Base-by-base conservation (phyloP, 345 rosid species). In the Gossypium turneri region DNA sequence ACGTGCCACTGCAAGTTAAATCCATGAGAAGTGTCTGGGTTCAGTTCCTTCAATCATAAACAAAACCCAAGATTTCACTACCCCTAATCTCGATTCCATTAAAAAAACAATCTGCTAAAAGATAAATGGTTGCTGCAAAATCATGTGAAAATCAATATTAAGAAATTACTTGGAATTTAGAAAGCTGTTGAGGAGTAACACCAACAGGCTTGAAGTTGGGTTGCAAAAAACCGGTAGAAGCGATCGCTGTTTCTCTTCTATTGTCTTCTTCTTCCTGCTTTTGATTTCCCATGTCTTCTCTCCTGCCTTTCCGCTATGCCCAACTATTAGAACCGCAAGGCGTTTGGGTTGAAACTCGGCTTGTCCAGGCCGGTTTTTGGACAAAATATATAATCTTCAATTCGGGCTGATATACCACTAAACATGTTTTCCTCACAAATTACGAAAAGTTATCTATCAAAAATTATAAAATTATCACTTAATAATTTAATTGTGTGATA, bases 91-190 rank as follows among this genome's bases (percentile, higher is more conserved):
- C 16, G 15, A 63, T 29, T 44, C 45, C 13, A 50, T 20, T 34
- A 34, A 15, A 7, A 17, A 34, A 62, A 1, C 3, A 13, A 50
- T 62, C 22, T 3, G 59, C 20, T 4, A 50, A 52, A 34, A 63
- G 29, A 51, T 51, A 12, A 51, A 66, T 17, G 47, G 24, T 12
- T 65, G 16, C 15, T 9, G 20, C 4, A n/a, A 7, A 29, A 8
- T 67, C n/a, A 9, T 2, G 4, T 4, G 51, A 34, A 41, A 9
- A 47, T 63, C 55, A 22, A 43, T n/a, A 65, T 19, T 41, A 43
- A 65, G 58, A 53, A 1, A 16, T 56, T 75, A 88, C 97, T 73
- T 81, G 91, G 52, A 91, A 80, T 82, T 89, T 89, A 44, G 89
- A 81, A 47, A 88, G 76, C 80, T 88, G 92, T 22, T 82, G 79